Conservation (phyloP, 2,329 filamentous ascomycete species). For the Colletotrichum scovillei region DNA sequence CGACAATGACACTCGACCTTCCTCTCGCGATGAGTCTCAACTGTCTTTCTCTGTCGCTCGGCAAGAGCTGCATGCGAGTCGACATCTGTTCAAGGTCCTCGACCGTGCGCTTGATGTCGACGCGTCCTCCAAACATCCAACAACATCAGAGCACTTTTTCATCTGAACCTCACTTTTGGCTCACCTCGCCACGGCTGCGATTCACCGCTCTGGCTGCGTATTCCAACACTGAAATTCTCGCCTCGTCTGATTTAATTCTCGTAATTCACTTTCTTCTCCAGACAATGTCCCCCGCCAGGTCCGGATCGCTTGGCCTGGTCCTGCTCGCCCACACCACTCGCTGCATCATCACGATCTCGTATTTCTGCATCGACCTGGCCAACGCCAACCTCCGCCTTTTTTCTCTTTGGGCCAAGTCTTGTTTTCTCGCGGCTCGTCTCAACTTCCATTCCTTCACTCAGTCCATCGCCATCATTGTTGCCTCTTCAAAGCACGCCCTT, state of each 20-base stretch:
- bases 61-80: constrained; percentile 9
- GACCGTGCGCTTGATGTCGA: constrained; percentile 3
- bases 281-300: constrained; percentile 16
- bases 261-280: neutral
- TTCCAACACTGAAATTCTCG: neutral
- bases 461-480: neutral
- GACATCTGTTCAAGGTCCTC: neutral
- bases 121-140: constrained; percentile 13
- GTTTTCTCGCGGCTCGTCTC: neutral
- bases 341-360: constrained; percentile 5
- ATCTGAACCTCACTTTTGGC: constrained; percentile 21
- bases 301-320: constrained; percentile 13
- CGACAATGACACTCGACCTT: neutral
- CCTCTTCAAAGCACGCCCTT: neutral
- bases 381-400: constrained; percentile 6
- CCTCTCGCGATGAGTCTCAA: neutral
- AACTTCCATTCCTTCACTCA: neutral
- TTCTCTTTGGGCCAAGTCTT: neutral
- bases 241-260: neutral
- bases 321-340: constrained; percentile 7
- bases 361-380: neutral
- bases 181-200: neutral
- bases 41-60: neutral
- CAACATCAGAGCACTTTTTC: constrained; percentile 28
- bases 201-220: neutral